Evolutionary conservation across 164 flowering plant species (phyloP).

Genomic region (Protea cynaroides): DNA sequence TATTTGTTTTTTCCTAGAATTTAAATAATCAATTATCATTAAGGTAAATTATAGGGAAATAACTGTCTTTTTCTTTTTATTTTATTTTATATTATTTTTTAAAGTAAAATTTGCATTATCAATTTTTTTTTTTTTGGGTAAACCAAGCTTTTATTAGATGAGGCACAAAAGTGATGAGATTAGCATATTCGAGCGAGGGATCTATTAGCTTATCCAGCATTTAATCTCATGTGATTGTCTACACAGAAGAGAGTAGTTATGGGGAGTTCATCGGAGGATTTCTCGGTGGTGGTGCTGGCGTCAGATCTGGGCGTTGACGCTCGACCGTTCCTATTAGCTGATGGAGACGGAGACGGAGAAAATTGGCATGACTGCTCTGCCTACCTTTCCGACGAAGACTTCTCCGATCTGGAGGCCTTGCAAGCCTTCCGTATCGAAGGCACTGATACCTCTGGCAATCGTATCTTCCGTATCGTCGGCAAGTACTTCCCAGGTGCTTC

Average conservation of each 20-base stretch:
- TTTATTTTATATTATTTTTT: too few relatives aligned
- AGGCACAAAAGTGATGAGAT: too few relatives aligned
- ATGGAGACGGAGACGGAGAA: slow-evolving; percentile 20
- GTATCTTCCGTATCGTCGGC: slow-evolving; percentile 76
- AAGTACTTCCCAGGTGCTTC: slow-evolving; percentile 78
- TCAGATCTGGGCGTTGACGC: slow-evolving; percentile 80
- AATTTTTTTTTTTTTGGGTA: too few relatives aligned
- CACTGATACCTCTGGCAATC: slow-evolving; percentile 61
- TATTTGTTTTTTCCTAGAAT: too few relatives aligned
- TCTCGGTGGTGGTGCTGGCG: slow-evolving; percentile 72
- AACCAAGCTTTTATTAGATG: too few relatives aligned
- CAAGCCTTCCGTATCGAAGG: slow-evolving; percentile 61
- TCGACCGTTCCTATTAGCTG: slow-evolving; percentile 49
- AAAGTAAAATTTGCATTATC: too few relatives aligned
- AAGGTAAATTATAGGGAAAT: too few relatives aligned
- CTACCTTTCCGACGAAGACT: slow-evolving; percentile 51
- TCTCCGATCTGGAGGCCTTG: slow-evolving; percentile 73
- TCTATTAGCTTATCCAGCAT: too few relatives aligned
- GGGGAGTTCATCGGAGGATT: slow-evolving; percentile 46
- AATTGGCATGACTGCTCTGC: slow-evolving; percentile 77
- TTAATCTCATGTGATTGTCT: not conserved
- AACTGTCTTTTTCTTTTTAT: too few relatives aligned
- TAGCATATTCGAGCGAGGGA: too few relatives aligned
- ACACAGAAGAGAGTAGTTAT: slow-evolving; percentile 9
- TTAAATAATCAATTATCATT: too few relatives aligned